These are phyloP conservation scores for Mycosphaerella sp. DNA, from an alignment of 2,329 filamentous ascomycete genomes.

Conservation along the genomic window DNA sequence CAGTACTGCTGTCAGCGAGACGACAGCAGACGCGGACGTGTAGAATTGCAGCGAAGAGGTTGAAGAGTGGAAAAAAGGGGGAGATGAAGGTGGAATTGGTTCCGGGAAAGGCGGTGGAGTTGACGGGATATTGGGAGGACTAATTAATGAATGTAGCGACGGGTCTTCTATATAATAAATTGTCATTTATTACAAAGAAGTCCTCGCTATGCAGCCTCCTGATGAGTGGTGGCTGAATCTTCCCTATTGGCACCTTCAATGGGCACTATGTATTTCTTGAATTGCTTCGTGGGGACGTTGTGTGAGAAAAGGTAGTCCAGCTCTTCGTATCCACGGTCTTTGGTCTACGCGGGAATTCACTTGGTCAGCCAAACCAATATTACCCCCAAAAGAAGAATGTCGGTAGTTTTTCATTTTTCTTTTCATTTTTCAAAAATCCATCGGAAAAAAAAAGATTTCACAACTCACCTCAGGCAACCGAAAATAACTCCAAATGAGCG, in stretches of 20 bases:
- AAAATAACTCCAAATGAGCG: slow-evolving; percentile 1
- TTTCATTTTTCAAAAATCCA: too few relatives aligned
- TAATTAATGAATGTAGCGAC: neutral
- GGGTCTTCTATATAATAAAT: too few relatives aligned
- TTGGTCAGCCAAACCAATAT: neutral
- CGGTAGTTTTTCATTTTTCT: too few relatives aligned
- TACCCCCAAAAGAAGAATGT: neutral
- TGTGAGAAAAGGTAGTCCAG: slow-evolving; percentile 1
- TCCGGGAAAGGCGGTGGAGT: neutral
- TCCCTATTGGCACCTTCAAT: neutral
- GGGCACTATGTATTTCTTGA: neutral
- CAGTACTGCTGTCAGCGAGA: neutral
- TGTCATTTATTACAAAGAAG: too few relatives aligned
- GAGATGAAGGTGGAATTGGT: neutral
- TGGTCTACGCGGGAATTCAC: neutral
- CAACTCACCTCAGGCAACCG: neutral
- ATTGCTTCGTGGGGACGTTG: slow-evolving; percentile 4
- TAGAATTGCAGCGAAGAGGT: neutral
- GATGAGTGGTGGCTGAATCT: neutral
- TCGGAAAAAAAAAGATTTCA: too few relatives aligned
- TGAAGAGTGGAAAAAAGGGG: neutral
- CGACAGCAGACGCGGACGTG: neutral
- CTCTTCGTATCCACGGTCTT: slow-evolving; percentile 2
- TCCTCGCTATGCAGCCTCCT: neutral
- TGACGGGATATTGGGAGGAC: neutral